A percentile compares a stretch with the other conserved stretches of the same genome.
Evolutionary conservation across 352 stramenopile species (phyloP).

Genomic region (Achlya hypogyna): DNA sequence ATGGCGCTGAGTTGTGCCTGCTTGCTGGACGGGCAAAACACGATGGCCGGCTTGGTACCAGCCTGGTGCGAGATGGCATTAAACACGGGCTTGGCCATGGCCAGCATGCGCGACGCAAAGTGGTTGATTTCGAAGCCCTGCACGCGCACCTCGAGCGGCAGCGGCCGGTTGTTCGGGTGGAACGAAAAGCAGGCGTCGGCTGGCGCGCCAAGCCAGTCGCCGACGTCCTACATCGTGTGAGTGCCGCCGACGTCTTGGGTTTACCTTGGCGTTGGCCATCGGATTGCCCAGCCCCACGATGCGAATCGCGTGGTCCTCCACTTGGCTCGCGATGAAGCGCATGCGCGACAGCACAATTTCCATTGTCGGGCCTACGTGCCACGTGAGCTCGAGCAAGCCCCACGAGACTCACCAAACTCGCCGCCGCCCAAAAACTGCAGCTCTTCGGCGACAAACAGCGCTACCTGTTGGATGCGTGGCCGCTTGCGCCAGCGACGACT

Average conservation of each 20-base stretch:
- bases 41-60: constrained; percentile 82
- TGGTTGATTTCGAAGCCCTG: constrained; percentile 98
- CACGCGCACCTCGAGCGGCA: constrained; percentile 95
- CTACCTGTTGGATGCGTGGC: constrained; percentile 92
- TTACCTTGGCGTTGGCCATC: constrained; percentile 88
- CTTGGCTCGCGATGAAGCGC: constrained; percentile 92
- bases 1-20: constrained; percentile 98
- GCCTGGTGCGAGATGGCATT: constrained; percentile 88
- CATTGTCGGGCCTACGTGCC: constrained; percentile 72
- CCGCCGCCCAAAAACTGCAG: constrained; percentile 94
- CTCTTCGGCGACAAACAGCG: constrained; percentile 95
- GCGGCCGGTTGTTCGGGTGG: constrained; percentile 90
- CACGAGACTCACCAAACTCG: constrained; percentile 34
- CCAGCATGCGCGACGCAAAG: constrained; percentile 93
- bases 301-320: constrained; percentile 56
- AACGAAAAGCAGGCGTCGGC: constrained; percentile 93
- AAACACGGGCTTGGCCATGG: constrained; percentile 98
- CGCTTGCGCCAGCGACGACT: constrained; percentile 95
- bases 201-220: constrained; percentile 95
- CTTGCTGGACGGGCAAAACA: constrained; percentile 97
- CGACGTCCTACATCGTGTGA: constrained; percentile 94
- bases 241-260: too few species aligned
- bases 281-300: constrained; percentile 95
- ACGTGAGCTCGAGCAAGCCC: background rate
- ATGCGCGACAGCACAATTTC: constrained; percentile 97